Evolutionary conservation across 192 early-diverging fungal genomes (phyloP).

Genomic region (Coemansia sp.): DNA sequence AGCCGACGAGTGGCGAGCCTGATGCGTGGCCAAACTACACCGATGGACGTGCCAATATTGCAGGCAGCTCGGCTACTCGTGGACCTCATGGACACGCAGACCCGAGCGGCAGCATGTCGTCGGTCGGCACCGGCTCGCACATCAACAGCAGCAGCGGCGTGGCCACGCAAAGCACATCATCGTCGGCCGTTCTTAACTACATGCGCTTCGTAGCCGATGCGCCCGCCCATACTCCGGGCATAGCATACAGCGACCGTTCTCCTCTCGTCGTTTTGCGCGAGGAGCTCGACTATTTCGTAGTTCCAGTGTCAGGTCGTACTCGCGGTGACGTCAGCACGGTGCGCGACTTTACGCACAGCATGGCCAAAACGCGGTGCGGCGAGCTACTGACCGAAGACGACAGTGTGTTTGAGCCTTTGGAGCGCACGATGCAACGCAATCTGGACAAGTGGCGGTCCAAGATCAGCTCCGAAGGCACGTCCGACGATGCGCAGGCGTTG

Average conservation of each 20-base stretch:
- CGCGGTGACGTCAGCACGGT: constrained; percentile 46
- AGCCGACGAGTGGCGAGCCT: neutral
- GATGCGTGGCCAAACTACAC: constrained; percentile 42
- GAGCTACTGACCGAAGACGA: constrained; percentile 62
- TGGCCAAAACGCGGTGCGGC: constrained; percentile 63
- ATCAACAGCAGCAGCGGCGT: constrained; percentile 42
- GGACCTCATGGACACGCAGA: neutral
- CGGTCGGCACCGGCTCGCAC: constrained; percentile 34
- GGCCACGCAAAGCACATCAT: constrained; percentile 49
- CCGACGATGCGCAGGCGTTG: constrained; percentile 46
- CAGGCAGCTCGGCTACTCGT: constrained; percentile 1
- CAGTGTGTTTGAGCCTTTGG: constrained; percentile 71
- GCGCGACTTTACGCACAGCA: constrained; percentile 43
- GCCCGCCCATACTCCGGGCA: constrained; percentile 6
- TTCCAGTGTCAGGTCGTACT: constrained; percentile 41
- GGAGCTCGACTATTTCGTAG: constrained; percentile 75
- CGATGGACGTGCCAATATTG: constrained; percentile 33
- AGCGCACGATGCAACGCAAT: constrained; percentile 67
- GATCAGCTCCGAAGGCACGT: constrained; percentile 38
- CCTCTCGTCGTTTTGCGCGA: constrained; percentile 75
- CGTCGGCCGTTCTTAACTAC: constrained; percentile 53
- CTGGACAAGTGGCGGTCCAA: constrained; percentile 43
- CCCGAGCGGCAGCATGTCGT: constrained; percentile 39
- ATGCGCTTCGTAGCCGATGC: constrained; percentile 40
- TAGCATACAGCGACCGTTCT: constrained; percentile 55